These are phyloP conservation scores for Asterionellopsis glacialis DNA, from an alignment of 108 stramenopile genomes.

Conservation along the genomic window DNA sequence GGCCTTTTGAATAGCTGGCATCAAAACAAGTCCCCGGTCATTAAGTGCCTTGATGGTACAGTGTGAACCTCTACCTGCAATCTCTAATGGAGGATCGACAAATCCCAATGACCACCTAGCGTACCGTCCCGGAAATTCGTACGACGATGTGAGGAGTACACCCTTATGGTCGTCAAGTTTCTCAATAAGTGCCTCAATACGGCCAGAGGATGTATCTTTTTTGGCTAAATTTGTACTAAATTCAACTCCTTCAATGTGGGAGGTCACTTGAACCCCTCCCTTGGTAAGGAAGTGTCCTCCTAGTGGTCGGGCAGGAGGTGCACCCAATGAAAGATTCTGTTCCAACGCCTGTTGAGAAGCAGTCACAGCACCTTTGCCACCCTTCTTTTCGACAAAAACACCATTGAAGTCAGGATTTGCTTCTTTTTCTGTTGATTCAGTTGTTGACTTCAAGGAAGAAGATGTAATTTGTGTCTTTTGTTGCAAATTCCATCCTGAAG, in stretches of 20 bases:
- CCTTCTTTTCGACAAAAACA: constrained; percentile 36
- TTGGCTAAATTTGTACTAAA: constrained; percentile 25
- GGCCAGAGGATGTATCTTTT: constrained; percentile 25
- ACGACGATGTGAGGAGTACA: constrained; percentile 81
- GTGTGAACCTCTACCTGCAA: constrained; percentile 67
- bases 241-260: constrained; percentile 55
- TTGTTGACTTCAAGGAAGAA: no score
- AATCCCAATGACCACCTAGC: constrained; percentile 92
- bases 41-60: constrained; percentile 90
- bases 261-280: constrained; percentile 85
- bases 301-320: constrained; percentile 68
- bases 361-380: constrained; percentile 54
- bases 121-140: constrained; percentile 96
- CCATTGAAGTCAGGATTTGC: constrained; percentile 40
- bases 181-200: constrained; percentile 85
- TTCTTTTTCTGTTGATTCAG: not conserved
- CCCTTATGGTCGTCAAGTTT: constrained; percentile 82
- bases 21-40: constrained; percentile 68
- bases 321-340: constrained; percentile 63
- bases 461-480: no score
- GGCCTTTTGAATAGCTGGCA: constrained; percentile 73
- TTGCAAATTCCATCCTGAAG: no score
- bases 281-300: constrained; percentile 80
- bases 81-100: constrained; percentile 89
- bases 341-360: constrained; percentile 60